Percentiles rank a stretch among this genome's conserved stretches.
phyloP scores from a whole-genome alignment of 805 yeast genomes.

The Saccharomycopsis capsularis region DNA sequence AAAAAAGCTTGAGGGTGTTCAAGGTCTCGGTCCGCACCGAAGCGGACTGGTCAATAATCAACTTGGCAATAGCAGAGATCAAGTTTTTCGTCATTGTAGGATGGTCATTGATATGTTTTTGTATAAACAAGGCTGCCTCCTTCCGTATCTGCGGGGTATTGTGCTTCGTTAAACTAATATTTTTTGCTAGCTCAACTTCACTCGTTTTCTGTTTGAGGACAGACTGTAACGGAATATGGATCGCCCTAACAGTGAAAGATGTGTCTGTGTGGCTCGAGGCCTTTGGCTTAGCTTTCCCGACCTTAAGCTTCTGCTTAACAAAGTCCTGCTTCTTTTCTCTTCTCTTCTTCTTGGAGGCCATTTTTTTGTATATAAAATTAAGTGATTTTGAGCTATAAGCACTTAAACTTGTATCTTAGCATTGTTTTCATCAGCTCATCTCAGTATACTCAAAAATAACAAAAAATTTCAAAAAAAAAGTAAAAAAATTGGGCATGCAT shows the following conservation, averaged over 20 bases:
- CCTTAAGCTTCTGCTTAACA: slow-evolving; percentile 70
- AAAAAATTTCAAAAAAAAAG: no score
- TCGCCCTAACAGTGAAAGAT: slow-evolving; percentile 61
- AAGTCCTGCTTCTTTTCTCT: slow-evolving; percentile 68
- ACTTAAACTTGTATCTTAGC: no score
- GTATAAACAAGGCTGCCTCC: slow-evolving; percentile 17
- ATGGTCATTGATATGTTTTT: slow-evolving; percentile 10
- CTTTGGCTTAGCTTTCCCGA: slow-evolving; percentile 73
- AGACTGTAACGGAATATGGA: slow-evolving; percentile 18
- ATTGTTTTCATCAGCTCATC: no score
- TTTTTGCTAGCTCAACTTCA: slow-evolving; percentile 12
- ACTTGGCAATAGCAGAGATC: slow-evolving; percentile 15
- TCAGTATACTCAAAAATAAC: no score
- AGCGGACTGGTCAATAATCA: slow-evolving; percentile 15
- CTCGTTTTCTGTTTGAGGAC: slow-evolving; percentile 7
- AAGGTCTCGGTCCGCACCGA: slow-evolving; percentile 14
- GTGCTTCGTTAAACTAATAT: slow-evolving; percentile 20
- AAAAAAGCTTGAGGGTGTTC: slow-evolving; percentile 3
- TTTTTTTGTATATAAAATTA: no score
- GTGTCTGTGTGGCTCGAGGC: slow-evolving; percentile 79
- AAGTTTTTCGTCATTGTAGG: slow-evolving; percentile 17
- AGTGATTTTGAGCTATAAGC: no score
- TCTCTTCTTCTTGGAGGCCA: slow-evolving; percentile 51
- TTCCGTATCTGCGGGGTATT: slow-evolving; percentile 18
- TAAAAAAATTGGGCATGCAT: no score